Percentiles rank a stretch among this genome's conserved stretches.
Evolutionary conservation across 129 eudicot species (phyloP).

Genomic region (Oenanthe sinensis): DNA sequence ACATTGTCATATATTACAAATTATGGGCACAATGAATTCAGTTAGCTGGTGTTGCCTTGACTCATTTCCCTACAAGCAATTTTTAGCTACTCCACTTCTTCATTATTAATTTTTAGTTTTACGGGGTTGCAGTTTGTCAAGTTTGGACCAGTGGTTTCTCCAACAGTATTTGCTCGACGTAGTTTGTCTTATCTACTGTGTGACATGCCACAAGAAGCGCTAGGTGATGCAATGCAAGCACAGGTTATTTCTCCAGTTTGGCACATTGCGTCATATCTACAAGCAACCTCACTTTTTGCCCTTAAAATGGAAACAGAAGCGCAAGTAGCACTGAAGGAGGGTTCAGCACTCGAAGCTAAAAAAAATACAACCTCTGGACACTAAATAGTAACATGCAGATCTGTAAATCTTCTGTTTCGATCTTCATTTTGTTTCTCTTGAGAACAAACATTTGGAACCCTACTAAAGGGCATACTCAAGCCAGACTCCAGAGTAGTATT

Average conservation of each 20-base stretch:
- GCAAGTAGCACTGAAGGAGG: slow-evolving; percentile 52
- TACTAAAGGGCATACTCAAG: background rate
- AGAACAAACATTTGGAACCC: background rate
- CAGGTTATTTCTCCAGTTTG: slow-evolving; percentile 64
- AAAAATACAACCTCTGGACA: slow-evolving; percentile 17
- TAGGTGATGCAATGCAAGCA: slow-evolving; percentile 79
- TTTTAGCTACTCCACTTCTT: background rate
- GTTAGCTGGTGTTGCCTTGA: background rate
- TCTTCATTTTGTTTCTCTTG: background rate
- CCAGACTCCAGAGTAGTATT: background rate
- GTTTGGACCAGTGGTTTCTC: slow-evolving; percentile 65
- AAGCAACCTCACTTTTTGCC: slow-evolving; percentile 51
- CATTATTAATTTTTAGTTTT: background rate
- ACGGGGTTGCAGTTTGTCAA: slow-evolving; percentile 44
- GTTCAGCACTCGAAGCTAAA: slow-evolving; percentile 59
- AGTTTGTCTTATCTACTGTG: slow-evolving; percentile 61
- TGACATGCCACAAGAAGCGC: slow-evolving; percentile 64
- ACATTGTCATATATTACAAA: background rate
- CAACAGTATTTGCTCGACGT: slow-evolving; percentile 64
- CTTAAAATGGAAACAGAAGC: slow-evolving; percentile 66
- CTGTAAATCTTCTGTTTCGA: slow-evolving; percentile 21
- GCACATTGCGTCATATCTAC: slow-evolving; percentile 62
- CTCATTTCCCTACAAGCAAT: background rate
- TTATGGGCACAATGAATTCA: background rate
- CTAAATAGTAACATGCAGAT: slow-evolving; percentile 12